Conservation (phyloP, 2,329 filamentous ascomycete genomes). For the Scleromitrula shiraiana region DNA sequence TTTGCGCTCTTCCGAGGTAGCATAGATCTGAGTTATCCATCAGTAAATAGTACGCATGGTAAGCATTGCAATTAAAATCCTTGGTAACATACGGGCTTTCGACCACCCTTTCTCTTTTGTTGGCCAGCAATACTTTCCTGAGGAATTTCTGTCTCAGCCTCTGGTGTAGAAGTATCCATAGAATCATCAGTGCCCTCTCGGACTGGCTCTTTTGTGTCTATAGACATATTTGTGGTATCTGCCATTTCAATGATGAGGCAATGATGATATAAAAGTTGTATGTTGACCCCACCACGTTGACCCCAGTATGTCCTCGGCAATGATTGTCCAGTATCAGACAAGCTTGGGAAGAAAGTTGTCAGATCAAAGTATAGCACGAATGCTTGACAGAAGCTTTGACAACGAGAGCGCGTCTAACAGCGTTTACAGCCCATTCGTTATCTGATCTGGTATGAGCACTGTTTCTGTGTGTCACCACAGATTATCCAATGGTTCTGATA, state of each 20-base stretch:
- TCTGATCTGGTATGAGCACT: conserved; percentile 4
- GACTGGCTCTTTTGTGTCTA: conserved; percentile 50
- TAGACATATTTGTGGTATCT: conserved; percentile 46
- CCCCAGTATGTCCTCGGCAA: conserved; percentile 9
- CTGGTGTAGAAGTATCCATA: conserved; percentile 44
- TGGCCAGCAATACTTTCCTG: conserved; percentile 46
- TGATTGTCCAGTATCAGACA: conserved; percentile 3
- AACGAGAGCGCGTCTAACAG: too few relatives aligned
- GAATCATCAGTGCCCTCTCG: conserved; percentile 57
- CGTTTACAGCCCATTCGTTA: conserved; percentile 9
- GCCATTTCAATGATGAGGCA: conserved; percentile 6
- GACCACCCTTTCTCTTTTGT: conserved; percentile 93
- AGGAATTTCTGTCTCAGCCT: conserved; percentile 39
- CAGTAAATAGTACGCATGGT: conserved; percentile 11
- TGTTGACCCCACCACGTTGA: conserved; percentile 4
- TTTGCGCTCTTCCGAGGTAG: conserved; percentile 96
- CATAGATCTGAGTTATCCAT: conserved; percentile 67
- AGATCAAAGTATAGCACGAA: conserved; percentile 1
- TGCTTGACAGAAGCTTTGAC: conserved; percentile 6
- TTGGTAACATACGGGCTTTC: conserved; percentile 73
- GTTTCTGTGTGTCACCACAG: conserved; percentile 6
- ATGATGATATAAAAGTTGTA: conserved; percentile 1
- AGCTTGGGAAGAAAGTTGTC: background rate
- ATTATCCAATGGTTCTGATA: background rate
- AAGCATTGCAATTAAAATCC: conserved; percentile 4